Base-by-base conservation (phyloP, 225 moss, liverwort and hornwort species). In the Marchantia polymorpha region DNA sequence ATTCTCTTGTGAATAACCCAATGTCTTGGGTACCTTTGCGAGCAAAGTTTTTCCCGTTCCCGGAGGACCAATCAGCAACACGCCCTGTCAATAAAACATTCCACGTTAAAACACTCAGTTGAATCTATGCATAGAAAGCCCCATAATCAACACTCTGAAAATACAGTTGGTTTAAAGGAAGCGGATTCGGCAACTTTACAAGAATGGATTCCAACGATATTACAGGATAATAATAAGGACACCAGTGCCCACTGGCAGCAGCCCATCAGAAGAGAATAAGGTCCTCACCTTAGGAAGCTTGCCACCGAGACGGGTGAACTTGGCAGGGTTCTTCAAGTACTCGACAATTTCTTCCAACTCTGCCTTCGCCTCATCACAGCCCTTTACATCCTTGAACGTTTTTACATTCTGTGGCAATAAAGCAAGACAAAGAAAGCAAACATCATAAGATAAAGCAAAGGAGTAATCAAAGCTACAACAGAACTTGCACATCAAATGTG, bases 261-360 rank as follows among this genome's bases (percentile, higher is more conserved):
- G 64, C 64, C 50, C 4, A 16, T 3, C 13, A 31, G 69, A 82
- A 65, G 25, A 26, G 53, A 10, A 51, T 58, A 23, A 17, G 58
- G 14, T 39, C 9, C 29, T 74, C 39, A 96, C 96, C 96, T 99
- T 99, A 30, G 99, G 99, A 78, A 99, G 89, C 84, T 99, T 99
- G 82, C 99, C 99, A 85, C 99, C 99, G 78, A 99, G 93, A 30
- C 99, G 90, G 72, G 99, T 99, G 76, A 99, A 99, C 83, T 99
- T 99, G 53, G 91, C 87, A 81, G 99, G 99, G 77, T 92, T 99
- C 79, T 91, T 92, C 78, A 99, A 78, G 51, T 99, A 99, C 64
- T 99, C 99, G 64, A 99, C 99, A 69, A 99, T 99, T 88, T 99
- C 99, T 85, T 99, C 99, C 84, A 99, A 85, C 84, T 99, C 99